Evolutionary conservation across 176 grass and related monocot species (phyloP), one percentile per base, ranked within the genome.

Genomic region (Bromus sterilis): DNA sequence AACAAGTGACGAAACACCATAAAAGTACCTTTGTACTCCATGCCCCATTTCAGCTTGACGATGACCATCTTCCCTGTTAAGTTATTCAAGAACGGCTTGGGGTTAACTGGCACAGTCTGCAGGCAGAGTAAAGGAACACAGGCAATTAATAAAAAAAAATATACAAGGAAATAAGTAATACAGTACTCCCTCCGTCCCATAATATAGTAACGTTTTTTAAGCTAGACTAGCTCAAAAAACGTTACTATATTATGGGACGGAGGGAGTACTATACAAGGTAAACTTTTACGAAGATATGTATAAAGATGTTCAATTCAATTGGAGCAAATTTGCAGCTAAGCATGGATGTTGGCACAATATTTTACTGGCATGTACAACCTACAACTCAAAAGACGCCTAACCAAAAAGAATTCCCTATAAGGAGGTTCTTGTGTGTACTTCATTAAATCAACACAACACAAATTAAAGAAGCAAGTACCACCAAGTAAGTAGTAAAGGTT

Each of bases 21-120:
- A 33, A 87, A 44, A 71, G 59, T 82, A 97, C 94, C 94, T 94
- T 97, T 97, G 56, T 97, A 94, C 73, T 97, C 94, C 94, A 97
- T 97, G 46, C 91, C 94, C 94, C 94, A 94, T 80, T 97, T 97
- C 55, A 97, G 82, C 66, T 92, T 97, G 34, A 97, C 91, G 55
- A 92, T 92, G 37, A 94, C 91, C 60, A 77, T 80, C 85, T 94
- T 97, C 23, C 94, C 94, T 6, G 91, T 97, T 37, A 97, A 62
- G 66, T 94, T 94, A 77, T 91, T 94, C 71, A 97, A 92, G 91
- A 97, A 97, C 23, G 94, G 94, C 36, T 97, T 94, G 3, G 94
- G 94, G 77, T 92, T 92, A 41, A 94, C 94, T 66, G 94, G 94
- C 21, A 97, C 89, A 57, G 91, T 81, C 94, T 94, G 84, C 71